These are phyloP conservation scores for Chloromonas sp. DNA, from an alignment of 163 green algal species.

Conservation along the genomic window DNA sequence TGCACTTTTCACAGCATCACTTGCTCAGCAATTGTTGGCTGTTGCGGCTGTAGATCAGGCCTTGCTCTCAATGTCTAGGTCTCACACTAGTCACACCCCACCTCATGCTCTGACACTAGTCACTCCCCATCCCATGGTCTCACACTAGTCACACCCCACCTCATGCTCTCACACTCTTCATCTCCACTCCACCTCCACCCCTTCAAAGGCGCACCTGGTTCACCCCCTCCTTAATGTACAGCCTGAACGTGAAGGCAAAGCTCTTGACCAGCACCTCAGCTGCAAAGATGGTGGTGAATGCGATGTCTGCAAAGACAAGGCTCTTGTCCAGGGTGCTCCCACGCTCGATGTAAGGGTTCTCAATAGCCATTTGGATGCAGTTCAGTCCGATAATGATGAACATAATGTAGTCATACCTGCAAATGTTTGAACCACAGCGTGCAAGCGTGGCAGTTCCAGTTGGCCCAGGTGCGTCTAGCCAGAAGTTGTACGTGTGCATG, in stretches of 20 bases:
- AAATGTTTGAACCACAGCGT: not conserved
- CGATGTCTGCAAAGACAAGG: conserved; percentile 26
- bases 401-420: conserved; percentile 67
- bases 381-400: conserved; percentile 67
- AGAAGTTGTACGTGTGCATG: not conserved
- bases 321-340: conserved; percentile 10
- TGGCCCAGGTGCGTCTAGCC: not conserved
- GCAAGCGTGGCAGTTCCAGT: not conserved
- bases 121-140: too few species aligned
- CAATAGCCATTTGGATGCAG: conserved; percentile 55
- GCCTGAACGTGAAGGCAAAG: conserved; percentile 57
- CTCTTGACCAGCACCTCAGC: conserved; percentile 63
- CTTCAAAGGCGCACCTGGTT: conserved; percentile 11
- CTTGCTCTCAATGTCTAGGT: too few species aligned
- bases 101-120: too few species aligned
- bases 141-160: too few species aligned
- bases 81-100: too few species aligned
- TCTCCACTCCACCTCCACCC: not conserved
- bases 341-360: conserved; percentile 20
- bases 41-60: too few species aligned
- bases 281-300: conserved; percentile 62
- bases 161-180: too few species aligned
- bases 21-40: too few species aligned
- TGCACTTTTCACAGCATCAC: too few species aligned
- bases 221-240: conserved; percentile 41